These are phyloP conservation scores for Monilinia vaccinii-corymbosi DNA, from an alignment of 2,329 filamentous ascomycete genomes.

Conservation along the genomic window DNA sequence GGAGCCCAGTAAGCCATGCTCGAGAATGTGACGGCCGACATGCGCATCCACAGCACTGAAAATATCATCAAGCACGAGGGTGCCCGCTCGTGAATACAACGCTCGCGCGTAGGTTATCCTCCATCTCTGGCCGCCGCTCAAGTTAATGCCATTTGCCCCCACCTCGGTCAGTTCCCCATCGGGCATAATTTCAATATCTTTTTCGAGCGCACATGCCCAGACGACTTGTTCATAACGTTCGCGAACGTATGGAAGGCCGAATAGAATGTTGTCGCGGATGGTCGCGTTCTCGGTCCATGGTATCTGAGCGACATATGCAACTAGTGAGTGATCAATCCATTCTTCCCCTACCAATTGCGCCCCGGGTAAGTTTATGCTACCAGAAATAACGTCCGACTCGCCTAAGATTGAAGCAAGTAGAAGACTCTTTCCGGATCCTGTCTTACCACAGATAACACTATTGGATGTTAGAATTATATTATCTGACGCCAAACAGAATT, in stretches of 20 bases:
- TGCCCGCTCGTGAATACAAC: conserved; percentile 67
- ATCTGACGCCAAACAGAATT: conserved; percentile 35
- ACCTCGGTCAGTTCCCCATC: conserved; percentile 75
- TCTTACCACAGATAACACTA: conserved; percentile 68
- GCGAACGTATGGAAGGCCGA: conserved; percentile 60
- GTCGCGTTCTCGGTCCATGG: conserved; percentile 81
- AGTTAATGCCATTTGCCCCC: conserved; percentile 74
- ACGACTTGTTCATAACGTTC: conserved; percentile 63
- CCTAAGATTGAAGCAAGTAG: conserved; percentile 66
- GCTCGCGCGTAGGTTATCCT: conserved; percentile 71
- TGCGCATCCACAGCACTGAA: conserved; percentile 76
- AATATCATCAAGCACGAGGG: conserved; percentile 76
- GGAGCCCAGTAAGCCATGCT: conserved; percentile 63
- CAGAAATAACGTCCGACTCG: conserved; percentile 60
- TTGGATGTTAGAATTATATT: background rate
- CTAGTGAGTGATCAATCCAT: conserved; percentile 60
- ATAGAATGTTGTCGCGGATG: conserved; percentile 69
- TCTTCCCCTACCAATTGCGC: conserved; percentile 40
- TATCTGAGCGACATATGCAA: conserved; percentile 67
- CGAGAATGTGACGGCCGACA: conserved; percentile 70
- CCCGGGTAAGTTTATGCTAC: conserved; percentile 47
- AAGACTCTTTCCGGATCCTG: conserved; percentile 71
- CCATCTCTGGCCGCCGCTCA: conserved; percentile 79
- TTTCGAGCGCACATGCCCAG: conserved; percentile 62
- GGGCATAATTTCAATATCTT: conserved; percentile 66